phyloP scores from a whole-genome alignment of 1,284 basidiomycete species.

The Ustilago crameri region DNA sequence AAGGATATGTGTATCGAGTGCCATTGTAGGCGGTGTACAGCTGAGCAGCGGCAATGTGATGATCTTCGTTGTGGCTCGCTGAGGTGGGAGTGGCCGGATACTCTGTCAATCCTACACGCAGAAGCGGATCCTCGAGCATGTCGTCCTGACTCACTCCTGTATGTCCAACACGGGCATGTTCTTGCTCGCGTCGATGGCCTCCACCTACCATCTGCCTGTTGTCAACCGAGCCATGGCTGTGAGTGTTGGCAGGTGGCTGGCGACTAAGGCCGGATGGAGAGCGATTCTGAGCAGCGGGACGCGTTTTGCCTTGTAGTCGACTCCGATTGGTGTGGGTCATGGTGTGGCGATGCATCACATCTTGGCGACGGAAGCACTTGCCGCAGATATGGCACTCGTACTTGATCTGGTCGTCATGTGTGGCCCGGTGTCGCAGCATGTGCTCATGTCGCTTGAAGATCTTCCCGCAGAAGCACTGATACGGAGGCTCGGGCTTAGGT shows the following conservation, averaged over 20 bases:
- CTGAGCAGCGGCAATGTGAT: slow-evolving; percentile 38
- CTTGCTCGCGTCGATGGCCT: slow-evolving; percentile 13
- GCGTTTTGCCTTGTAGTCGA: slow-evolving; percentile 34
- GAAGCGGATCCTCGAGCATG: slow-evolving; percentile 26
- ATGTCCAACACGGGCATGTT: not conserved
- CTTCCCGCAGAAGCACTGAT: slow-evolving; percentile 48
- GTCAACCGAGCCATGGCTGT: not conserved
- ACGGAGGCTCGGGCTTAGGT: slow-evolving; percentile 42
- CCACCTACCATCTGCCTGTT: not conserved
- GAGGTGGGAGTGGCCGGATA: slow-evolving; percentile 15
- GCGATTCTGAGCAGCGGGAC: slow-evolving; percentile 10
- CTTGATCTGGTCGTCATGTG: slow-evolving; percentile 47
- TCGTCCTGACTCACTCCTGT: slow-evolving; percentile 7
- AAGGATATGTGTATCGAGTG: slow-evolving; percentile 13
- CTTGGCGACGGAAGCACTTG: slow-evolving; percentile 48
- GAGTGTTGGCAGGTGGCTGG: not conserved
- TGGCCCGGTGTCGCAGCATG: slow-evolving; percentile 49
- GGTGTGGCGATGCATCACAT: slow-evolving; percentile 53
- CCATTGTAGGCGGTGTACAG: slow-evolving; percentile 29
- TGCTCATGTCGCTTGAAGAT: slow-evolving; percentile 52
- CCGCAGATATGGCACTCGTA: slow-evolving; percentile 50
- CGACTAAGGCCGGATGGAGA: not conserved
- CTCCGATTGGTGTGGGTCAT: slow-evolving; percentile 39
- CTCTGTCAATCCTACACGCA: slow-evolving; percentile 36
- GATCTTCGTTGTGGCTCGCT: slow-evolving; percentile 29